phyloP scores from a whole-genome alignment of 2,329 filamentous ascomycete species.

The Didymellaceae sp. region DNA sequence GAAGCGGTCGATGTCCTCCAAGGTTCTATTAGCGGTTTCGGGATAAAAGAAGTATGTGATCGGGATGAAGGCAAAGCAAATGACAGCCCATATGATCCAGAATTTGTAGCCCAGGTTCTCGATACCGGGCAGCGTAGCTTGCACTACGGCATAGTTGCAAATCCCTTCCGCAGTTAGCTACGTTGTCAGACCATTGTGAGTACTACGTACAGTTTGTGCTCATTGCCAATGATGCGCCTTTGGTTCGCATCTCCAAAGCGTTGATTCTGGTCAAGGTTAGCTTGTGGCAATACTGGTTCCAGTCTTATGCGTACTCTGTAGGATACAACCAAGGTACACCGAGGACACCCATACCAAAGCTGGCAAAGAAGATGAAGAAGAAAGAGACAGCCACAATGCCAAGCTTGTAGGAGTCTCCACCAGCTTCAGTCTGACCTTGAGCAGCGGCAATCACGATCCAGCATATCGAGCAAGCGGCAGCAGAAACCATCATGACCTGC shows the following conservation, averaged over 20 bases:
- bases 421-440: slow-evolving; percentile 50
- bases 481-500: slow-evolving; percentile 56
- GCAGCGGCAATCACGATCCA: slow-evolving; percentile 58
- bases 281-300: background rate
- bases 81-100: slow-evolving; percentile 62
- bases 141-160: slow-evolving; percentile 42
- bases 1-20: slow-evolving; percentile 59
- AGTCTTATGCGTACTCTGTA: slow-evolving; percentile 28
- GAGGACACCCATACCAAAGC: slow-evolving; percentile 45
- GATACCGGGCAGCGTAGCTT: slow-evolving; percentile 43
- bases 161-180: slow-evolving; percentile 23
- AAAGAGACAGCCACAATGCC: slow-evolving; percentile 58
- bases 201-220: slow-evolving; percentile 32
- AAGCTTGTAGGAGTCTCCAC: slow-evolving; percentile 53
- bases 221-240: slow-evolving; percentile 45
- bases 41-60: slow-evolving; percentile 61
- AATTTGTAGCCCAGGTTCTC: slow-evolving; percentile 59
- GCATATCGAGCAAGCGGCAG: slow-evolving; percentile 58
- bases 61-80: slow-evolving; percentile 61
- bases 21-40: slow-evolving; percentile 55
- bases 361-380: slow-evolving; percentile 46
- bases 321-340: slow-evolving; percentile 47
- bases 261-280: slow-evolving; percentile 33
- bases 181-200: background rate
- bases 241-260: slow-evolving; percentile 45